Conservation (phyloP, 176 grass and related monocot species). For the Zea luxurians region DNA sequence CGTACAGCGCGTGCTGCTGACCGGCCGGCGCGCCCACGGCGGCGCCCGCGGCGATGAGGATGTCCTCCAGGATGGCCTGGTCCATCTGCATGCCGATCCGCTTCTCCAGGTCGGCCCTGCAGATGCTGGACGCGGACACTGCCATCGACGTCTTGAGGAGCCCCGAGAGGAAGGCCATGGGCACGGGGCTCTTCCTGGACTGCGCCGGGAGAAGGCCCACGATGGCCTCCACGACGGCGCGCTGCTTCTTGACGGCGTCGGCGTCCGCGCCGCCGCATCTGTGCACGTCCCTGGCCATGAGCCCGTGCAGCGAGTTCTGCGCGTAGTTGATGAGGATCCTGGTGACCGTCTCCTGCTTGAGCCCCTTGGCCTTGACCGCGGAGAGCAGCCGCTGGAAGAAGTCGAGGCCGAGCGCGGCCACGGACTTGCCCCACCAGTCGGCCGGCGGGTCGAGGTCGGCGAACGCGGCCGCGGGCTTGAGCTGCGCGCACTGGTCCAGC, state of each 20-base stretch:
- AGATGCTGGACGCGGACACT: constrained; percentile 56
- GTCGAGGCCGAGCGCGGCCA: constrained; percentile 60
- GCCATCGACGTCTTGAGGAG: constrained; percentile 76
- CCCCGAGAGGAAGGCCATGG: constrained; percentile 81
- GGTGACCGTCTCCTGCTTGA: constrained; percentile 87
- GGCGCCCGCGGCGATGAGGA: constrained; percentile 59
- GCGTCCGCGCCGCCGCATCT: constrained; percentile 20
- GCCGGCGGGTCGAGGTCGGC: constrained; percentile 38
- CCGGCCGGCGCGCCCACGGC: not conserved
- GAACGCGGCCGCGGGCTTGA: constrained; percentile 28
- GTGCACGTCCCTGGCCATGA: constrained; percentile 63
- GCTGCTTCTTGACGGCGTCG: constrained; percentile 64
- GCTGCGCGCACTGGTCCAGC: constrained; percentile 49
- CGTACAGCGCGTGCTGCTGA: constrained; percentile 57
- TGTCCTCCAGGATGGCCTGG: constrained; percentile 88
- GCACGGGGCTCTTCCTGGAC: constrained; percentile 80
- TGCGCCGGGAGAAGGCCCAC: constrained; percentile 70
- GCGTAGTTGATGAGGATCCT: constrained; percentile 84
- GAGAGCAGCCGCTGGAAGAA: constrained; percentile 80
- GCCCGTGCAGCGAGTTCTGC: constrained; percentile 70
- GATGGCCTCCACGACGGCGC: constrained; percentile 60
- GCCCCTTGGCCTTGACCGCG: constrained; percentile 79
- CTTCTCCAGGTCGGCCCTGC: constrained; percentile 72
- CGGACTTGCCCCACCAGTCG: constrained; percentile 89
- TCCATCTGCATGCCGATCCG: constrained; percentile 86